These are phyloP conservation scores for Haematococcus lacustris DNA, from an alignment of 139 green algal genomes.

Conservation along the genomic window DNA sequence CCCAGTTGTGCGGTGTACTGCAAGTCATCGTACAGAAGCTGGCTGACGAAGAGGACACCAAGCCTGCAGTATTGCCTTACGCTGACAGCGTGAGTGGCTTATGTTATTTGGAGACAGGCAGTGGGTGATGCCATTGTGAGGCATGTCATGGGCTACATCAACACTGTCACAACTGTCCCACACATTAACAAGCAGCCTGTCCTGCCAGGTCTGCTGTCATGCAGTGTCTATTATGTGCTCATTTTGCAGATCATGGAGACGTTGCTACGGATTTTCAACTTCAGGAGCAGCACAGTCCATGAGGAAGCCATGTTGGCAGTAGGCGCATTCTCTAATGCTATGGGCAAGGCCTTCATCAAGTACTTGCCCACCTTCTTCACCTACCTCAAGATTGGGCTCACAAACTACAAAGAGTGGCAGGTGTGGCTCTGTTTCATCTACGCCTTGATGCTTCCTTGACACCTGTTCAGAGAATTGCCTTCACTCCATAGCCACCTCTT, in stretches of 20 bases:
- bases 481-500: no score
- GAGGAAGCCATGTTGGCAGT: slow-evolving; percentile 94
- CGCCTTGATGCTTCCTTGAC: neutral
- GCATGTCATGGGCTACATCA: neutral
- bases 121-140: no score
- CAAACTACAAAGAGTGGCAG: slow-evolving; percentile 78
- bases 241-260: slow-evolving; percentile 59
- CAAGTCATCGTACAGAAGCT: slow-evolving; percentile 83
- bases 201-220: neutral
- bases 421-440: slow-evolving; percentile 19
- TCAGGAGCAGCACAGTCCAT: slow-evolving; percentile 61
- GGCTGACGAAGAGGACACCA: slow-evolving; percentile 54
- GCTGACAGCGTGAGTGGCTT: slow-evolving; percentile 52
- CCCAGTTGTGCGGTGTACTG: slow-evolving; percentile 88
- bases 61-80: slow-evolving; percentile 58
- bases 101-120: neutral
- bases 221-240: neutral
- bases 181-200: neutral
- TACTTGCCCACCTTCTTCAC: slow-evolving; percentile 85
- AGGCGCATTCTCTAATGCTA: slow-evolving; percentile 75
- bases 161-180: neutral
- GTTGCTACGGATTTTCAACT: slow-evolving; percentile 42
- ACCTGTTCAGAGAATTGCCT: no score
- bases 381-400: slow-evolving; percentile 77
- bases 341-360: slow-evolving; percentile 76